Base-by-base conservation (phyloP, 2,329 filamentous ascomycete species). In the Colletotrichum tamarilloi region DNA sequence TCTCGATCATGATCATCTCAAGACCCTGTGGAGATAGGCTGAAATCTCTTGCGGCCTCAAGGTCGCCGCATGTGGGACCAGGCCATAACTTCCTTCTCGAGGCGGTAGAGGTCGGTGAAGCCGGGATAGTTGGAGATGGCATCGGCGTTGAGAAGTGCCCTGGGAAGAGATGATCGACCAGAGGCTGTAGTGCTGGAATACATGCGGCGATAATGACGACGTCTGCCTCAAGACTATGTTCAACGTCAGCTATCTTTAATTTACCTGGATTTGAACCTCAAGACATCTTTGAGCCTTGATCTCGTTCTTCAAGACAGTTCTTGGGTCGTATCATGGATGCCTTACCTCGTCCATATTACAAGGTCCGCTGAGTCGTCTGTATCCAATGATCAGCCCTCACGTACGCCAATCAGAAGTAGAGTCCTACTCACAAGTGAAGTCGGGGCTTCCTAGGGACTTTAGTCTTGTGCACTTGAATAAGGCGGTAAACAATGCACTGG, bases 401-500 rank as follows among this genome's bases (percentile, higher is more conserved):
- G 42, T 4, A 8, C 5, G 2, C 6, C 3, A 30, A 11, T 1
- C 9, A 42, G 14, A 1, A 6, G 4, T 2, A 28, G 12, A 8
- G 1, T 52, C 14, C 12, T 42, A 49, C 56, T 81, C 79, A 76
- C 77, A 80, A 2, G 76, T 77, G 63, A 78, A 79, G 67, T 79
- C 77, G 0, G 57, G 42, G 4, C 75, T 78, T 8, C 69, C 75
- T 0, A 80, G 64, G 53, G 79, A 78, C 58, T 83, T 82, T 72
- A 76, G 76, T 77, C 75, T 80, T 74, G 77, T 85, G 78, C 82
- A 78, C 75, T 84, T 80, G 35, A 80, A 80, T 7, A 80, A 75
- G 1, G 79, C 78, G 0, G 80, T 77, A 8, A 75, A 62, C 0
- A 77, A 68, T 5, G 79, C 76, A 26, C 78, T 80, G 4, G 11